Percentiles rank a stretch among this genome's conserved stretches.
Conservation (phyloP, 1,284 basidiomycete genomes). For the Apiotrichum gamsii region DNA sequence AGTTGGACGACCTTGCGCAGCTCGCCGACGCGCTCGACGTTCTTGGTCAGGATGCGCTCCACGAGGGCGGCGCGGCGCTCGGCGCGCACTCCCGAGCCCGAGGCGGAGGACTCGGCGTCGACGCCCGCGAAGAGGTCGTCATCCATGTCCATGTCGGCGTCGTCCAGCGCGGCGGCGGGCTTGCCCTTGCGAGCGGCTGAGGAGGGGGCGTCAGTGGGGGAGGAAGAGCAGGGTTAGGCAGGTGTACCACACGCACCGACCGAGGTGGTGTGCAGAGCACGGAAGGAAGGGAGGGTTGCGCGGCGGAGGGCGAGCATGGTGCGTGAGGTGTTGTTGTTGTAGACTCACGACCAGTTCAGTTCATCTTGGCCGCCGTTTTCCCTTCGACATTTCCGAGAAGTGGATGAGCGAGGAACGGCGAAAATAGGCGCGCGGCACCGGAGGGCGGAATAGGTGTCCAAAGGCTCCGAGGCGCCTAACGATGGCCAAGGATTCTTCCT, state of each 20-base stretch:
- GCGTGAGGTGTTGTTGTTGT: not conserved
- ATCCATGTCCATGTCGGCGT: slow-evolving; percentile 4
- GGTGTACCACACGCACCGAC: slow-evolving; percentile 6
- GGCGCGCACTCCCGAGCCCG: slow-evolving; percentile 5
- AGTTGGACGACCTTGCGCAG: slow-evolving; percentile 19
- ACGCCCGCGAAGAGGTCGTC: slow-evolving; percentile 14
- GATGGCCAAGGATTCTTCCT: too few relatives aligned
- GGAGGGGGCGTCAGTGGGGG: not conserved
- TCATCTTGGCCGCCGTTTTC: not conserved
- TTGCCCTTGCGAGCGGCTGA: slow-evolving; percentile 11
- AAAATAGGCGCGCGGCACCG: not conserved
- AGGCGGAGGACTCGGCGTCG: not conserved
- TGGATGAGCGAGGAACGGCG: not conserved
- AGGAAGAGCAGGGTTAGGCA: not conserved
- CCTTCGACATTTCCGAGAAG: not conserved
- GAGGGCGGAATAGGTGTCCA: not conserved
- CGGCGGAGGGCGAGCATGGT: slow-evolving; percentile 19
- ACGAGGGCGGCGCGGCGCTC: slow-evolving; percentile 3
- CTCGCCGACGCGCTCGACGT: slow-evolving; percentile 8
- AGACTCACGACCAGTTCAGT: too few relatives aligned
- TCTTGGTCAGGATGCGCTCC: slow-evolving; percentile 3
- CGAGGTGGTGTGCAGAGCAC: slow-evolving; percentile 11
- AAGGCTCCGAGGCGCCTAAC: too few relatives aligned
- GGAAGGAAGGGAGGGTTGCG: not conserved
- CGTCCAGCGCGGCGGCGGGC: slow-evolving; percentile 1